A percentile compares a stretch with the other conserved stretches of the same genome.
Evolutionary conservation across 345 rosid species (phyloP).

Genomic region (Eucalyptus tenuipes): DNA sequence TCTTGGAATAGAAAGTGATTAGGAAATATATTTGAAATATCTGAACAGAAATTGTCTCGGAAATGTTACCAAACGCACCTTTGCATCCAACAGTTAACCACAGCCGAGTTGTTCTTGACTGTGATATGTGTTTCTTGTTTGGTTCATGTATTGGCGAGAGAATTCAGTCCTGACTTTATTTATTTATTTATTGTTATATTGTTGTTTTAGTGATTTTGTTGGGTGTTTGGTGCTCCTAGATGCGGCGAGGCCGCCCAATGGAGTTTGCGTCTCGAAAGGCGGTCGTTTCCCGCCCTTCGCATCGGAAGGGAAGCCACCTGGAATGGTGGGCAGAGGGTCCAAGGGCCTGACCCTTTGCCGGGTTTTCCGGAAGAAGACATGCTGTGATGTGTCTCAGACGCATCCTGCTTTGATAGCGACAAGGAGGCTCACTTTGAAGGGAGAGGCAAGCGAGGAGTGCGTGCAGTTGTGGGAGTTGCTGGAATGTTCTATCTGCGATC

Average conservation of each 20-base stretch:
- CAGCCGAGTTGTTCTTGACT: background rate
- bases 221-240: background rate
- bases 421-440: conserved; percentile 70
- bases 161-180: background rate
- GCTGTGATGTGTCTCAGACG: conserved; percentile 82
- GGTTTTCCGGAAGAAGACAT: conserved; percentile 70
- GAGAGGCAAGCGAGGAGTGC: conserved; percentile 77
- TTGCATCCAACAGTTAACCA: background rate
- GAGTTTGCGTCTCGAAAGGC: conserved; percentile 75
- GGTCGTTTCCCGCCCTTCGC: conserved; percentile 71
- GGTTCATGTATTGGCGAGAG: background rate
- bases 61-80: fast-evolving
- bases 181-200: fast-evolving
- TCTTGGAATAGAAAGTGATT: too few species aligned
- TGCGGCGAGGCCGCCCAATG: conserved; percentile 28
- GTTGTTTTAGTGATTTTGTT: background rate
- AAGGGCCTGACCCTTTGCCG: conserved; percentile 79
- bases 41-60: too few species aligned
- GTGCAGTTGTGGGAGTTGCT: conserved; percentile 68
- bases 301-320: conserved; percentile 69
- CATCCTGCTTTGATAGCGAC: conserved; percentile 69
- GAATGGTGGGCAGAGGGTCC: conserved; percentile 44
- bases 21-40: too few species aligned
- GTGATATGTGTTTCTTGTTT: background rate
- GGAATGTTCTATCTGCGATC: conserved; percentile 98